Base-by-base conservation (phyloP, 2,329 filamentous ascomycete genomes). In the Cordyceps tenuipes region DNA sequence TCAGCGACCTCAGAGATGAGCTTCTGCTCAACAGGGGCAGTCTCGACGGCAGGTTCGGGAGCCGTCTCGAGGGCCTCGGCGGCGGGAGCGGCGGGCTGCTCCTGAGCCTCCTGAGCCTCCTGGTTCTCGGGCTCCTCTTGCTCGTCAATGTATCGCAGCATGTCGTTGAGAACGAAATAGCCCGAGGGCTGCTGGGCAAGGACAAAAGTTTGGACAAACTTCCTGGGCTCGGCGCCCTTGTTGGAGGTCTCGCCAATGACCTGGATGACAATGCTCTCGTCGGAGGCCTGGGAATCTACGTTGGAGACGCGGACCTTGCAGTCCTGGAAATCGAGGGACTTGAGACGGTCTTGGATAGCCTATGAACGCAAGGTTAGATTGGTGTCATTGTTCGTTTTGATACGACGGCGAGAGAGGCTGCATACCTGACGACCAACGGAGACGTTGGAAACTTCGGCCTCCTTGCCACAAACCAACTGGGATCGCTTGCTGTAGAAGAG, bases 301-400 rank as follows among this genome's bases (percentile, higher is more conserved):
- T 99, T 99, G 74, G 93, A 89, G 68, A 99, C 90, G 72, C 94
- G 91, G 70, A 99, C 93, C 79, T 99, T 99, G 85, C 90, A 95
- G 75, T 97, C 91, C 73, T 96, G 90, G 80, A 96, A 96, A 67
- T 95, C 89, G 65, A 97, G 87, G 65, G 88, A 80, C 78, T 91
- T 91, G 77, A 99, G 96, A 71, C 91, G 91, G 68, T 97, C 91
- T 75, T 93, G 90, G 75, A 99, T 99, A 58, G 86, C 86, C 91
- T 96, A 39, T 47, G 26, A n/a, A 21, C 19, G 15, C 31, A 21
- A 61, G 19, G 13, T 2, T 6, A 17, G 1, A 15, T 61, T 52
- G 59, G 41, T 50, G 23, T 12, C 7, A 13, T 17, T 34, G 36
- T 31, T 44, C 12, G 47, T 19, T 26, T 19, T 26, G 21, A 39